A percentile compares a stretch with the other conserved stretches of the same genome.
phyloP scores from a whole-genome alignment of 805 yeast species.

The Blastobotrys muscicola region DNA sequence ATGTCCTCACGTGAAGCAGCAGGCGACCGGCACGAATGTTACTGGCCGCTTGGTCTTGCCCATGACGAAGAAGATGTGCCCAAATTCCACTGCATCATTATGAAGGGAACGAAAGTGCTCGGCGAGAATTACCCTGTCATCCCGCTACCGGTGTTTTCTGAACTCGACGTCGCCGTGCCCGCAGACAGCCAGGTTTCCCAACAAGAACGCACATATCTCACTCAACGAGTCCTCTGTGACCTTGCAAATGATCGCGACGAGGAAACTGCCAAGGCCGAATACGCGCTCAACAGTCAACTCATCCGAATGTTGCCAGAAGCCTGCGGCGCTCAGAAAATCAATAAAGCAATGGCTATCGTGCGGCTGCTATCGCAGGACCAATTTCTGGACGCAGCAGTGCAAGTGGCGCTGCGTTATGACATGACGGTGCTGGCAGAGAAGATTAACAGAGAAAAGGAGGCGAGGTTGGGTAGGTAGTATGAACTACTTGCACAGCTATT shows the following conservation, averaged over 20 bases:
- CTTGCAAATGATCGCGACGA: constrained; percentile 22
- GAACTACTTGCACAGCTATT: too few species aligned
- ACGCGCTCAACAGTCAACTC: constrained; percentile 27
- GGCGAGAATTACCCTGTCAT: constrained; percentile 55
- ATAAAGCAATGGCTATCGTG: constrained; percentile 62
- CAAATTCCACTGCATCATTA: constrained; percentile 60
- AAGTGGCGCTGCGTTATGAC: constrained; percentile 70
- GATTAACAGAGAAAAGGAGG: constrained; percentile 32
- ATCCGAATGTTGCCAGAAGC: constrained; percentile 25
- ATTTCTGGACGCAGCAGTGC: constrained; percentile 74
- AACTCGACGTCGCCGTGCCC: constrained; percentile 63
- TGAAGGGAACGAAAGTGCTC: constrained; percentile 43
- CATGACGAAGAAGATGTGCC: constrained; percentile 31
- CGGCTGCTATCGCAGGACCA: constrained; percentile 63
- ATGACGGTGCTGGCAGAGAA: constrained; percentile 42
- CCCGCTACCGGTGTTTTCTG: constrained; percentile 80
- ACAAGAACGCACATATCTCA: constrained; percentile 19
- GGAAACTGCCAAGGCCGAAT: constrained; percentile 29
- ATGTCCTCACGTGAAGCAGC: constrained; percentile 38
- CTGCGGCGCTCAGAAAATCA: constrained; percentile 54
- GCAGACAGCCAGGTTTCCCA: constrained; percentile 26
- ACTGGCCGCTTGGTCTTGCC: constrained; percentile 83
- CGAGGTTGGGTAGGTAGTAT: too few species aligned
- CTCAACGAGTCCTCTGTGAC: constrained; percentile 17
- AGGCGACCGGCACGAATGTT: constrained; percentile 44